phyloP scores from a whole-genome alignment of 306 rosid species.

The Malus sieversii region DNA sequence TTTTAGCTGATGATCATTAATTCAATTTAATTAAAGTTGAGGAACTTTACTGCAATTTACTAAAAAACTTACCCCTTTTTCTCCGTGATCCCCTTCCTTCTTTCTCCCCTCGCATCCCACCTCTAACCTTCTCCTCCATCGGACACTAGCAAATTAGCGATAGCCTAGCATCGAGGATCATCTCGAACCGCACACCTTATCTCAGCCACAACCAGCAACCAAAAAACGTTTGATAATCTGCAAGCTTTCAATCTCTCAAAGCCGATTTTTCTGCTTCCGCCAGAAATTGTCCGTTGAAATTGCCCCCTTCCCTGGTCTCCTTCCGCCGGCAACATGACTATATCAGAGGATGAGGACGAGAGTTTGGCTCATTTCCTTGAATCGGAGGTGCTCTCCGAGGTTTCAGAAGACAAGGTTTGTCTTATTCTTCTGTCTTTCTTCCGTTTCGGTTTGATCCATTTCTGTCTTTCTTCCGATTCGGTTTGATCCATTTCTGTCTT shows the following conservation, averaged over 20 bases:
- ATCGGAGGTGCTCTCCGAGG: slow-evolving; percentile 73
- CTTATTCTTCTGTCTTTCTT: neutral
- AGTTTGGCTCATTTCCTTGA: slow-evolving; percentile 68
- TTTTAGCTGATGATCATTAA: too few relatives aligned
- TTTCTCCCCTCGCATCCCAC: neutral
- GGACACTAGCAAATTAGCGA: too few relatives aligned
- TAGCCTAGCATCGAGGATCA: too few relatives aligned
- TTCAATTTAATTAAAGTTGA: too few relatives aligned
- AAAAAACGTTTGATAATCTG: neutral
- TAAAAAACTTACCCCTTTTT: too few relatives aligned
- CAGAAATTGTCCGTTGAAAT: neutral
- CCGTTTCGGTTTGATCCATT: neutral
- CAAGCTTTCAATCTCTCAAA: neutral
- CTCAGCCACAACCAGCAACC: neutral
- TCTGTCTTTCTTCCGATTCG: neutral
- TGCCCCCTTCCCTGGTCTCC: neutral
- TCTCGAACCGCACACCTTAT: neutral
- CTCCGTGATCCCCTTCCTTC: too few relatives aligned
- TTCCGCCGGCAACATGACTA: slow-evolving; percentile 26
- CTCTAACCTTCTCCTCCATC: neutral
- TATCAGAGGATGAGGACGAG: slow-evolving; percentile 79
- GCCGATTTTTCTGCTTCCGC: neutral
- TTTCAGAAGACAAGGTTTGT: slow-evolving; percentile 50
- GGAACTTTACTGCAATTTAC: too few relatives aligned
- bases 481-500: neutral